Evolutionary conservation across 2,329 filamentous ascomycete genomes (phyloP), one percentile per base, ranked within the genome.

Genomic region (Cladophialophora yegresii): DNA sequence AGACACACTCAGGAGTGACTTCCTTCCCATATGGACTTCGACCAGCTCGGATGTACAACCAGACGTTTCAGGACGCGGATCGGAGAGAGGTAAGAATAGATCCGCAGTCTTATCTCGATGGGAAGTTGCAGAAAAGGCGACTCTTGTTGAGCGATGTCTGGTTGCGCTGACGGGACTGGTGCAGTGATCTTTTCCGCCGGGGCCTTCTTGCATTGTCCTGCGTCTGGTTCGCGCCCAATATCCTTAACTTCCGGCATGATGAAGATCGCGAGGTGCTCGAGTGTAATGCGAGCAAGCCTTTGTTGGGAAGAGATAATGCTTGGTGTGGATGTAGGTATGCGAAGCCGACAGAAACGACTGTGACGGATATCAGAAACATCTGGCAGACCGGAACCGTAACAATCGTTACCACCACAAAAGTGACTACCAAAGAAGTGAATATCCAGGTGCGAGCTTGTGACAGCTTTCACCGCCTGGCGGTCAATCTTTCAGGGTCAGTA

Each of bases 71-170:
- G 23, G 4, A 36, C 13, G 13, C 10, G 36, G 30, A 5, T 49
- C 23, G 12, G 36, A 7, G 36, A 7, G 40, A 65, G 54, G 49
- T 58, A 59, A 23, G 7, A 16, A 26, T 65, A 65, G 33, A 65
- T 55, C 20, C 30, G 20, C 12, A 53, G 8, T 45, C 63, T 50
- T 45, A 54, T 36, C 30, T 62, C 63, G n/a, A 49, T 2, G 22
- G 63, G 63, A 13, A 65, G 54, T 20, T 23, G 16, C 26, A 65
- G 63, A 13, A 65, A 50, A 23, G 10, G 45, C 1, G 23, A 33
- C 8, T 22, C 13, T 50, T 50, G 20, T 50, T 28, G 47, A 28
- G 10, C 47, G 13, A 26, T 50, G 9, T 26, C 4, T 50, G 47
- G 47, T 22, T 26, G 47, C 22, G 5, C 47, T 4, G 47, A 1